Evolutionary conservation across 2,329 filamentous ascomycete species (phyloP).

Genomic region (Ophiostoma australiae): DNA sequence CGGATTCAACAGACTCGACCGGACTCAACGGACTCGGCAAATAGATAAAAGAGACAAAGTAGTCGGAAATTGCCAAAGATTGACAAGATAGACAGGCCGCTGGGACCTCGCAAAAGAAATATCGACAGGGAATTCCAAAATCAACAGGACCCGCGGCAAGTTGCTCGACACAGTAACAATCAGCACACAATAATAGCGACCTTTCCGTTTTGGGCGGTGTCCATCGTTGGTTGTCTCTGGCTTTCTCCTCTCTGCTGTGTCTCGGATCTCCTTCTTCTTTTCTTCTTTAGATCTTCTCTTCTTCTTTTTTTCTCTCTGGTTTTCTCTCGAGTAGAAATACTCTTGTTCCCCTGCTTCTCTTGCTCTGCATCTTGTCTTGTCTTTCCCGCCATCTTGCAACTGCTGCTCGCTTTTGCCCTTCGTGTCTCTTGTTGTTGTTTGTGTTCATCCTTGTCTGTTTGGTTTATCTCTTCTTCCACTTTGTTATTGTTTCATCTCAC

Average conservation of each 20-base stretch:
- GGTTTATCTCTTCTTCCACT: neutral
- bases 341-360: neutral
- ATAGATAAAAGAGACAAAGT: too few species aligned
- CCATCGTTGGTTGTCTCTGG: neutral
- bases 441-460: neutral
- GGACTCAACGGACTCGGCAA: neutral
- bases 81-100: neutral
- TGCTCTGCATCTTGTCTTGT: neutral
- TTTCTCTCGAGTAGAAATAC: neutral
- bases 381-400: neutral
- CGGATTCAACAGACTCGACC: neutral
- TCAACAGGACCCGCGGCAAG: neutral
- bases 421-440: neutral
- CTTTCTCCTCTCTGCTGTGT: neutral
- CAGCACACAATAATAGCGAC: neutral
- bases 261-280: conserved; percentile 1
- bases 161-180: conserved; percentile 9
- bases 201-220: neutral
- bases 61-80: too few species aligned
- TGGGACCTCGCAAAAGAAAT: neutral
- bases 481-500: neutral
- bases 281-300: neutral
- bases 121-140: neutral
- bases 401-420: neutral
- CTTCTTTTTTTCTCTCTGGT: neutral